phyloP scores from a whole-genome alignment of 139 green algal genomes.

The Klebsormidium nitens region DNA sequence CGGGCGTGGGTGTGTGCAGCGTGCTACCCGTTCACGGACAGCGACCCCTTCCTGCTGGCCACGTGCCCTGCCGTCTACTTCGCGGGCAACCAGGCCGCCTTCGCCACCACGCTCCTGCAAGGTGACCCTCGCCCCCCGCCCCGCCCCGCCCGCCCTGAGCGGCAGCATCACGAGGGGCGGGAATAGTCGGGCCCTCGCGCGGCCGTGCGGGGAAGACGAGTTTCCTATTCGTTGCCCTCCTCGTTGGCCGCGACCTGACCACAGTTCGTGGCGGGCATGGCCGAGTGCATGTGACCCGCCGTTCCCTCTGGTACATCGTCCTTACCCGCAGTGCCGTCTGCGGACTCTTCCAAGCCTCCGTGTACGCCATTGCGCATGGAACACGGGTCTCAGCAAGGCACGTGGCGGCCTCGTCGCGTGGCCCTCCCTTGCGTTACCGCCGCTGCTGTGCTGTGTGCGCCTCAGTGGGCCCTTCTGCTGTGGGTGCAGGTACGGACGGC shows the following conservation, averaged over 20 bases:
- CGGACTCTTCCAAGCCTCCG: background rate
- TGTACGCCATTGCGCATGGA: background rate
- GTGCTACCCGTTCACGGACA: constrained; percentile 79
- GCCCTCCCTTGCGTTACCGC: background rate
- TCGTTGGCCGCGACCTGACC: background rate
- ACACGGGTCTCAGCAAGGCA: no score
- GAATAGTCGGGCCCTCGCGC: background rate
- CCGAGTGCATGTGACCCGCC: background rate
- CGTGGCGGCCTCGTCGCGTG: background rate
- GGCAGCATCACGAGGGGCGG: background rate
- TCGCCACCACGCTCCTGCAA: constrained; percentile 51
- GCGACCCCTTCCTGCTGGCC: constrained; percentile 90
- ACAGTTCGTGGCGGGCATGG: background rate
- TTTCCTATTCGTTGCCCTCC: background rate
- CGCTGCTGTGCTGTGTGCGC: background rate
- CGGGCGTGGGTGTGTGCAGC: no score
- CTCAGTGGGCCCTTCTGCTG: background rate
- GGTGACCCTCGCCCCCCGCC: constrained; percentile 34
- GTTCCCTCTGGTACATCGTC: background rate
- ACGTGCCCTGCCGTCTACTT: constrained; percentile 87
- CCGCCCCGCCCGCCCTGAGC: constrained; percentile 23
- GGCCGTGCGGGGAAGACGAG: background rate
- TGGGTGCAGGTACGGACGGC: constrained; percentile 11
- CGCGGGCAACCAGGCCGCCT: constrained; percentile 80
- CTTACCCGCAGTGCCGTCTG: background rate